A percentile compares a stretch with the other conserved stretches of the same genome.
Evolutionary conservation across 2,329 filamentous ascomycete species (phyloP).

Genomic region (Fusarium falciforme): DNA sequence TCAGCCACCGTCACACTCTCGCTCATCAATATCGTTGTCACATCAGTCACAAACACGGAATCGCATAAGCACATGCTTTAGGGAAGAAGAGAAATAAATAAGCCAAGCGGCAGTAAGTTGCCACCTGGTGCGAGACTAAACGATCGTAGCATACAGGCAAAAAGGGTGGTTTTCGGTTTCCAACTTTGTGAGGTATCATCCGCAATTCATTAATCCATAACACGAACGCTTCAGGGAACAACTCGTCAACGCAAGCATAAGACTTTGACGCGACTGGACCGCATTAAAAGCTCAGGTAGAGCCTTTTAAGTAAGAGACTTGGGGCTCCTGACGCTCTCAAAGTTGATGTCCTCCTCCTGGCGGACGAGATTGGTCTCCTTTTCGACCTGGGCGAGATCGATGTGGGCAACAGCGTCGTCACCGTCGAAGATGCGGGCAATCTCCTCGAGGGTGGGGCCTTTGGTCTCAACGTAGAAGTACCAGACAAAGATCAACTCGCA

Average conservation of each 20-base stretch:
- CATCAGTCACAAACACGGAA: not conserved
- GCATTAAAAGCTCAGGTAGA: not conserved
- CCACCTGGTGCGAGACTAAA: constrained; percentile 2
- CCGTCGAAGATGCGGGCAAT: constrained; percentile 76
- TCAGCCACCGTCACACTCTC: not conserved
- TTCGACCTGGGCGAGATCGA: constrained; percentile 66
- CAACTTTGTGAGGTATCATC: constrained; percentile 5
- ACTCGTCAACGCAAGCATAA: not conserved
- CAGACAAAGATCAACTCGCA: constrained; percentile 71
- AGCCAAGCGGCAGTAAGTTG: not conserved
- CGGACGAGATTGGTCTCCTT: constrained; percentile 57
- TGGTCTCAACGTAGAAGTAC: constrained; percentile 77
- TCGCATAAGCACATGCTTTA: not conserved
- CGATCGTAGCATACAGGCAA: not conserved
- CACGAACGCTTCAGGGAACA: constrained; percentile 16
- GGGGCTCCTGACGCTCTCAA: constrained; percentile 8
- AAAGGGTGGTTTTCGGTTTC: constrained; percentile 2
- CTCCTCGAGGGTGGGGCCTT: constrained; percentile 74
- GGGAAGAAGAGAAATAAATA: constrained; percentile 1
- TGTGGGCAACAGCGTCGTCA: constrained; percentile 65
- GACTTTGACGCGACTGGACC: not conserved
- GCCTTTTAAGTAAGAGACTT: constrained; percentile 31
- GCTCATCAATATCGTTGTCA: too few relatives aligned
- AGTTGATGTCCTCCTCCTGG: constrained; percentile 38
- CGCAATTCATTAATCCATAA: constrained; percentile 14